Conservation (phyloP, 2,329 filamentous ascomycete species). For the Aspergillus sojae region DNA sequence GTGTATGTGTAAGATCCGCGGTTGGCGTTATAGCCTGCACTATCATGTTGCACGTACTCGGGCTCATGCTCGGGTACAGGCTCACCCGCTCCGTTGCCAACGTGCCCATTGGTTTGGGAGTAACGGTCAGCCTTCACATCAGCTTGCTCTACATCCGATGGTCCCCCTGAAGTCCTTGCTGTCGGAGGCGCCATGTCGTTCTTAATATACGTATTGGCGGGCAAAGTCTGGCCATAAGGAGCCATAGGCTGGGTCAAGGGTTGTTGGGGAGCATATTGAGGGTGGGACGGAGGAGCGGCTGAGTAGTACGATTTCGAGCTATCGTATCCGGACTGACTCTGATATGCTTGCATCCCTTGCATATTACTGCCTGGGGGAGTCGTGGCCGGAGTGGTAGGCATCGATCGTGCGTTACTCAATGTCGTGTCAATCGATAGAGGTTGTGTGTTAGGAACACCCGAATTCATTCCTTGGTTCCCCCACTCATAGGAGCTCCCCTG, state of each 20-base stretch:
- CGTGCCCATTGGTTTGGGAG: conserved; percentile 60
- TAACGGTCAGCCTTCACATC: conserved; percentile 72
- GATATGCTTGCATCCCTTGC: conserved; percentile 79
- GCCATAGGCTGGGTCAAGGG: conserved; percentile 66
- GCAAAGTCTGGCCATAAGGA: conserved; percentile 60
- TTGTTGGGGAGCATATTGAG: conserved; percentile 68
- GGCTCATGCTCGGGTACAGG: conserved; percentile 69
- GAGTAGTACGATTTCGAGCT: conserved; percentile 78
- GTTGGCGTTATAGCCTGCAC: conserved; percentile 69
- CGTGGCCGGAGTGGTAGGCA: conserved; percentile 87
- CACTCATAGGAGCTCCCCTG: conserved; percentile 79
- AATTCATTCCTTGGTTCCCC: conserved; percentile 66
- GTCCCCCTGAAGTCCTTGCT: conserved; percentile 59
- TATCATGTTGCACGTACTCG: conserved; percentile 85
- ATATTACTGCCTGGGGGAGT: conserved; percentile 80
- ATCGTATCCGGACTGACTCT: conserved; percentile 72
- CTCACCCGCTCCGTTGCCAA: conserved; percentile 60
- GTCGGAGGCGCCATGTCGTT: conserved; percentile 86
- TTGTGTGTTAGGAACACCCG: conserved; percentile 64
- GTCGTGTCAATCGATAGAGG: conserved; percentile 80
- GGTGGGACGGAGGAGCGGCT: conserved; percentile 65
- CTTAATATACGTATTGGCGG: conserved; percentile 69
- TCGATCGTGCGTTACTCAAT: conserved; percentile 76
- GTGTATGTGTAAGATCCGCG: conserved; percentile 78
- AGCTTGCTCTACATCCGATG: conserved; percentile 62